A percentile compares a stretch with the other conserved stretches of the same genome.
Conservation (phyloP, 2,329 filamentous ascomycete species). For the Claviceps africana region DNA sequence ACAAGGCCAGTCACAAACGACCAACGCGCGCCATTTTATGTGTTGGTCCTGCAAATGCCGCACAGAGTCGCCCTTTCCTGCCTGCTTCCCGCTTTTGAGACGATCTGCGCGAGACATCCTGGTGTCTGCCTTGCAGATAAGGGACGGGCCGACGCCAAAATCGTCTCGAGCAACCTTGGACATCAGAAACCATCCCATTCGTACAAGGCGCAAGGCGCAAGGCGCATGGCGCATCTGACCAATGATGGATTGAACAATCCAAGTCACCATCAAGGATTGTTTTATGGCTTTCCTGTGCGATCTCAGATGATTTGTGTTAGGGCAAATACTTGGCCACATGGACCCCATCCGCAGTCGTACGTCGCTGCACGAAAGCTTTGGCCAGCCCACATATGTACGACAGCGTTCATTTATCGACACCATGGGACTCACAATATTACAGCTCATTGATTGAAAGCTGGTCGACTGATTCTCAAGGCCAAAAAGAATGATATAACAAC, state of each 20-base stretch:
- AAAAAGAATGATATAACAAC: neutral
- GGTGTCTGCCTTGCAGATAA: neutral
- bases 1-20: neutral
- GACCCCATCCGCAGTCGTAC: neutral
- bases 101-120: neutral
- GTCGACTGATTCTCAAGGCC: neutral
- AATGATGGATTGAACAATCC: neutral
- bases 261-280: neutral
- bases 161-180: neutral
- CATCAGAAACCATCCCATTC: too few relatives aligned
- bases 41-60: neutral
- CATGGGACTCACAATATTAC: neutral
- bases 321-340: neutral
- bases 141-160: neutral
- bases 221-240: too few relatives aligned
- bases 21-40: neutral
- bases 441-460: neutral
- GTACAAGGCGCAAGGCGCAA: too few relatives aligned
- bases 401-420: neutral
- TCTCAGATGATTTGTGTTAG: neutral
- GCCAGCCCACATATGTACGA: neutral
- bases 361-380: neutral
- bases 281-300: neutral
- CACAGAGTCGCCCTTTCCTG: neutral
- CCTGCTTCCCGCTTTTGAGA: neutral